Evolutionary conservation across 768 basidiomycete species (phyloP).

Genomic region (Fistulinella prunicolor): DNA sequence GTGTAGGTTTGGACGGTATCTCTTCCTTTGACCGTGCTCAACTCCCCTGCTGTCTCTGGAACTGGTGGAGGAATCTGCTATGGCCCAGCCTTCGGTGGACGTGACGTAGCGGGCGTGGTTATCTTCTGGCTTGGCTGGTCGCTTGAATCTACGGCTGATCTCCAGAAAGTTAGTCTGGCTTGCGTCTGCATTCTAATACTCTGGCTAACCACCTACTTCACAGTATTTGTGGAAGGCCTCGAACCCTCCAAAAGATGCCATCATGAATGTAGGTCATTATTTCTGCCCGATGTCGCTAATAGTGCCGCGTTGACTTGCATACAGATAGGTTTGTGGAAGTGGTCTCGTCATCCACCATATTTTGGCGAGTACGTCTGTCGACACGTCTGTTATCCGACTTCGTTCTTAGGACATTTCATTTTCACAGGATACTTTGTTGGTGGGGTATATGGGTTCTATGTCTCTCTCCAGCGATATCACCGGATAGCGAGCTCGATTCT

Average conservation of each 20-base stretch:
- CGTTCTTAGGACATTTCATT: too few species aligned
- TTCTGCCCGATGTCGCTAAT: background rate
- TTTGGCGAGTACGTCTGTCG: constrained; percentile 40
- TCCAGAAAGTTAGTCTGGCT: constrained; percentile 46
- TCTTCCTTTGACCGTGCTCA: constrained; percentile 60
- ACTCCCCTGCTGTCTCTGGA: constrained; percentile 64
- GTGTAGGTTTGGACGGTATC: constrained; percentile 58
- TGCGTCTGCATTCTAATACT: background rate
- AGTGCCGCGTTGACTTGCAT: background rate
- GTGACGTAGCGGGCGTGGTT: constrained; percentile 62
- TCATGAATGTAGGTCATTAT: constrained; percentile 39
- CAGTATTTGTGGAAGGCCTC: constrained; percentile 53
- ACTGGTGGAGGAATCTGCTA: constrained; percentile 31
- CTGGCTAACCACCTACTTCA: background rate
- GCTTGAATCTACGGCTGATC: constrained; percentile 55
- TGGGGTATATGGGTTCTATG: too few species aligned
- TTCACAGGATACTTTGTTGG: too few species aligned
- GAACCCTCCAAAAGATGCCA: constrained; percentile 47
- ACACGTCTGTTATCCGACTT: background rate
- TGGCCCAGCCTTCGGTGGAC: constrained; percentile 50
- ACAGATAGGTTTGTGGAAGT: constrained; percentile 52
- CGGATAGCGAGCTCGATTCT: too few species aligned
- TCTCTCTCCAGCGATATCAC: too few species aligned
- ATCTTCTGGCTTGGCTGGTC: constrained; percentile 58
- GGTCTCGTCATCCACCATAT: constrained; percentile 66